These are phyloP conservation scores for Puccinia coronata DNA, from an alignment of 1,284 basidiomycete species.

Conservation along the genomic window DNA sequence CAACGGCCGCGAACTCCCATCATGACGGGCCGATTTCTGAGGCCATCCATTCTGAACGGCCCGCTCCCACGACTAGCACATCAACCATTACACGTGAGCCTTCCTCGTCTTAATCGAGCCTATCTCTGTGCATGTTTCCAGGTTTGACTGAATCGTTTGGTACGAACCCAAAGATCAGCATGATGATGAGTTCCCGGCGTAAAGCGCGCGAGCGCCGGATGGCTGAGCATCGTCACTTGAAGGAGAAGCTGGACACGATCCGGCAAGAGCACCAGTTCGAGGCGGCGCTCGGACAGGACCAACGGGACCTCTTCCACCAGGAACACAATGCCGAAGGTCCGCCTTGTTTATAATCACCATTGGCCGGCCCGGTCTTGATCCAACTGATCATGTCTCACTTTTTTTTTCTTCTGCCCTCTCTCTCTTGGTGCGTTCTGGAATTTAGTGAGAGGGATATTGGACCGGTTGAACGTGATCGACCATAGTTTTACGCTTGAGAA, in stretches of 20 bases:
- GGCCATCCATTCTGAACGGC: conserved; percentile 21
- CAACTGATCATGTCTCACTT: neutral
- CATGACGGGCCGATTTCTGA: conserved; percentile 39
- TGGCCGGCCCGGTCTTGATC: neutral
- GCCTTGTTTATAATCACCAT: neutral
- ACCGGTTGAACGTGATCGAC: conserved; percentile 24
- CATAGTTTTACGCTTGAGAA: conserved; percentile 22
- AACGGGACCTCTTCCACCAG: neutral
- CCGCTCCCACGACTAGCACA: conserved; percentile 37
- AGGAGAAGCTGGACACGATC: conserved; percentile 22
- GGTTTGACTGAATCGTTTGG: too few species aligned
- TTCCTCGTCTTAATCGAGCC: neutral
- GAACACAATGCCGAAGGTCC: conserved; percentile 18
- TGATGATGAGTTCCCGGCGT: conserved; percentile 39
- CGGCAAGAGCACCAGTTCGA: conserved; percentile 18
- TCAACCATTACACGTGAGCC: conserved; percentile 37
- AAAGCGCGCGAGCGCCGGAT: conserved; percentile 20
- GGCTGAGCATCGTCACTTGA: conserved; percentile 11
- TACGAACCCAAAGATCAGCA: conserved; percentile 24
- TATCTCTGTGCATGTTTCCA: neutral
- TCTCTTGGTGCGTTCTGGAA: too few species aligned
- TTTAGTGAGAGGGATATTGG: conserved; percentile 11
- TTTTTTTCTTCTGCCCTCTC: neutral
- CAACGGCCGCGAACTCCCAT: conserved; percentile 24
- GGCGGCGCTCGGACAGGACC: neutral